A percentile compares a stretch with the other conserved stretches of the same genome.
phyloP scores from a whole-genome alignment of 2,329 filamentous ascomycete species.

The Penicillium sp. region DNA sequence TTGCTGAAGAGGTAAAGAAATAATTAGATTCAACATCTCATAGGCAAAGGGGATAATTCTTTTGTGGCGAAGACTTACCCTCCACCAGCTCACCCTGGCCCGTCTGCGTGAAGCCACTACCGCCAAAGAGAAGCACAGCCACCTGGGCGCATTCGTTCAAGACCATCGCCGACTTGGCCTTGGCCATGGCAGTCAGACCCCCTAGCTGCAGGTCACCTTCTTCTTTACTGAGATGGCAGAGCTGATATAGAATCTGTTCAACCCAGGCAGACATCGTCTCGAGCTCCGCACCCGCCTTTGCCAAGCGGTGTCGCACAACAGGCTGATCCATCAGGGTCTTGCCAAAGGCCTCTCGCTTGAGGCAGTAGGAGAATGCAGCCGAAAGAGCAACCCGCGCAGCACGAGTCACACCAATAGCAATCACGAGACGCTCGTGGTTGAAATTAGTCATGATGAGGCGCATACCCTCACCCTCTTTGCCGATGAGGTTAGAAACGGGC shows the following conservation, averaged over 20 bases:
- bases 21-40: conserved; percentile 13
- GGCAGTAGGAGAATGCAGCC: conserved; percentile 56
- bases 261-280: conserved; percentile 69
- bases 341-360: conserved; percentile 63
- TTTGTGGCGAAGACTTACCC: conserved; percentile 42
- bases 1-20: conserved; percentile 39
- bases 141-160: conserved; percentile 65
- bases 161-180: conserved; percentile 67
- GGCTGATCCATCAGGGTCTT: conserved; percentile 67
- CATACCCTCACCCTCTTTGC: conserved; percentile 65
- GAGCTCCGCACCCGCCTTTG: conserved; percentile 61
- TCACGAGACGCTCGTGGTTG: conserved; percentile 68
- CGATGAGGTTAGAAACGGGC: conserved; percentile 63
- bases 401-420: conserved; percentile 59
- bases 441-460: conserved; percentile 72
- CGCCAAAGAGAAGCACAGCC: conserved; percentile 66
- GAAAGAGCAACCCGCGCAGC: conserved; percentile 56
- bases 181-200: conserved; percentile 64
- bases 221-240: conserved; percentile 52
- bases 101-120: conserved; percentile 63
- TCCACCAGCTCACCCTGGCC: conserved; percentile 68
- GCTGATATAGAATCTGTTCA: conserved; percentile 63
- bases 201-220: conserved; percentile 53
- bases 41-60: not conserved
- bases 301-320: conserved; percentile 66